Percentiles rank a stretch among this genome's conserved stretches.
phyloP scores from a whole-genome alignment of 192 early-diverging fungal species.

The Coemansia sp. region DNA sequence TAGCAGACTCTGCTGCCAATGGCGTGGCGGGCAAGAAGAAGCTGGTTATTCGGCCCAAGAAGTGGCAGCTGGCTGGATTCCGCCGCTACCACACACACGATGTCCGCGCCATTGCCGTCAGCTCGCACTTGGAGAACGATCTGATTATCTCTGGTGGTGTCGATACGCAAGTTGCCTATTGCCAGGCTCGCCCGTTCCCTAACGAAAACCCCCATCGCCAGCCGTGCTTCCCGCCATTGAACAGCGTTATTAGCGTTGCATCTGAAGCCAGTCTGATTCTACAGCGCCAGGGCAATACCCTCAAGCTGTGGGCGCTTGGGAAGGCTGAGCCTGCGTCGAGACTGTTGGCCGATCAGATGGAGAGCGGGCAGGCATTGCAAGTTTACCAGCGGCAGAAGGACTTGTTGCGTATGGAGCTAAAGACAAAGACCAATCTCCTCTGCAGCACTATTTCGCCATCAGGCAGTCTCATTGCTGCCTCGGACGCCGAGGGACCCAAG shows the following conservation, averaged over 20 bases:
- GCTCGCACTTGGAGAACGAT: slow-evolving; percentile 67
- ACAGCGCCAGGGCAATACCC: slow-evolving; percentile 62
- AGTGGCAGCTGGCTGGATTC: slow-evolving; percentile 83
- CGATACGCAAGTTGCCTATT: slow-evolving; percentile 71
- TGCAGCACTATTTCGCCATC: slow-evolving; percentile 76
- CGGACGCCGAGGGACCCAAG: slow-evolving; percentile 71
- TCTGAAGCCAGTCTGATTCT: slow-evolving; percentile 63
- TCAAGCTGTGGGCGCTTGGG: slow-evolving; percentile 86
- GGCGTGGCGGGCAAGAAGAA: slow-evolving; percentile 1
- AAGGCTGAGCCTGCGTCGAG: slow-evolving; percentile 49
- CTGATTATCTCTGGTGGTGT: slow-evolving; percentile 84
- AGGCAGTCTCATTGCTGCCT: slow-evolving; percentile 80
- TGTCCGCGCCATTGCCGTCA: slow-evolving; percentile 81
- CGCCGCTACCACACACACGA: slow-evolving; percentile 94
- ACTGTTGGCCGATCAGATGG: slow-evolving; percentile 33
- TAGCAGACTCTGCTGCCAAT: slow-evolving; percentile 11
- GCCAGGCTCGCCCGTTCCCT: slow-evolving; percentile 61
- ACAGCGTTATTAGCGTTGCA: slow-evolving; percentile 60
- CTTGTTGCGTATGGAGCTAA: slow-evolving; percentile 76
- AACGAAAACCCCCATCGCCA: slow-evolving; percentile 62
- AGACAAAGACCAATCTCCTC: slow-evolving; percentile 67
- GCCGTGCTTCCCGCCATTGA: slow-evolving; percentile 65
- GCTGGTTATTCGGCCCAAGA: slow-evolving; percentile 9
- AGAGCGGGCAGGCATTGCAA: slow-evolving; percentile 51
- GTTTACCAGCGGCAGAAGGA: slow-evolving; percentile 66